Evolutionary conservation across 1,284 basidiomycete species (phyloP), one percentile per base, ranked within the genome.

Genomic region (Ganoderma lingzhi): DNA sequence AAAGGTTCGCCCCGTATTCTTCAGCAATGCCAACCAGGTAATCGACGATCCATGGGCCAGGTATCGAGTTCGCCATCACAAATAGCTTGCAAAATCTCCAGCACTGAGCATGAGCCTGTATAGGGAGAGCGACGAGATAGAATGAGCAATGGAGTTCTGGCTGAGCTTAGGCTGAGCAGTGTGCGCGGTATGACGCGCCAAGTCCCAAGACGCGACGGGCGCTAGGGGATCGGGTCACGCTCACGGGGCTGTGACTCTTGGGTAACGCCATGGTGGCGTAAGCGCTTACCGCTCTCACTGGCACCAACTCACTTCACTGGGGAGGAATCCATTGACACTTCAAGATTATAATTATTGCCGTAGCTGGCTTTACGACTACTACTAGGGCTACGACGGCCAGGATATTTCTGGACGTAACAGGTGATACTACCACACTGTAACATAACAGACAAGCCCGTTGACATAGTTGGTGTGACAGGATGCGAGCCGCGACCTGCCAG

Each of bases 1-100:
- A 72, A 6, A 86, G 66, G 55, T 86, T 78, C 9, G 81, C 83
- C 6, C 89, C 90, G 71, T 85, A 76, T 2, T 79, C 78, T 73
- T 88, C 84, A 0, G 85, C 87, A n/a, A 85, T 73, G 12, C 75
- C 74, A 23, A 85, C 70, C 56, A 91, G 75, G 73, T 90, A 88
- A 30, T 82, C 75, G 59, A 78, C 76, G 8, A 91, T 85, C 90
- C 90, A 91, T 44, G 87, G 82, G 5, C 71, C 59, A 39, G 75
- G 76, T 48, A 90, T 76, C 12, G 81, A 76, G 37, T 82, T 78
- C 0, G 85, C 76, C 85, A 86, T 87, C 14, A 32, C 17, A 42
- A n/a, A 14, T 15, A 41, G 1, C 19, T 35, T 48, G n/a, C 30
- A 53, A 45, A 3, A 32, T 42, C 10, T 45, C 51, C 28, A 32